These are phyloP conservation scores for Chlamydomonas applanata DNA, from an alignment of 139 green algal species.

Conservation along the genomic window DNA sequence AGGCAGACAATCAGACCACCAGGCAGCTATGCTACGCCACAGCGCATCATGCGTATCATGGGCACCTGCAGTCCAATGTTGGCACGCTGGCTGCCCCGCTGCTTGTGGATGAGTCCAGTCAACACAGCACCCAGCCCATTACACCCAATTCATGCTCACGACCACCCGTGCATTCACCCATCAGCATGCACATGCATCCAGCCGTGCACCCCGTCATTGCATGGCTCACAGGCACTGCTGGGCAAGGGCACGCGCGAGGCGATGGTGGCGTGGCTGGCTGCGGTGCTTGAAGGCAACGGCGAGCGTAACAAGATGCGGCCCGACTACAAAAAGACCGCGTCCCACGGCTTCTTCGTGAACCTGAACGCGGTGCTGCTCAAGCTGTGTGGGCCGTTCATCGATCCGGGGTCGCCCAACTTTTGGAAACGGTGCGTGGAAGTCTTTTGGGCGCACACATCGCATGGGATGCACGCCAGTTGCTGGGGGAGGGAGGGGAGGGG, in stretches of 20 bases:
- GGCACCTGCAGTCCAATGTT: too few species aligned
- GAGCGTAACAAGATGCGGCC: conserved; percentile 81
- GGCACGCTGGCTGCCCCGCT: too few species aligned
- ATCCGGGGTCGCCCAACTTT: conserved; percentile 44
- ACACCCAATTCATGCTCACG: too few species aligned
- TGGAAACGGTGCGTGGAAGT: conserved; percentile 28
- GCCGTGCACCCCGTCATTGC: not conserved
- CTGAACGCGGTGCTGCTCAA: conserved; percentile 72
- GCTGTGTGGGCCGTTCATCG: conserved; percentile 87
- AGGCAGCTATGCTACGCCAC: too few species aligned
- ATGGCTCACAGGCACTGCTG: conserved; percentile 6
- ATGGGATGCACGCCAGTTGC: too few species aligned
- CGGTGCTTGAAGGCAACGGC: conserved; percentile 70
- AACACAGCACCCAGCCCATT: too few species aligned
- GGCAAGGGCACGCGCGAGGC: conserved; percentile 61
- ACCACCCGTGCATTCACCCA: too few species aligned
- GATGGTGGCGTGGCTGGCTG: conserved; percentile 78
- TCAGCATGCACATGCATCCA: not conserved
- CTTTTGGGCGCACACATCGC: too few species aligned
- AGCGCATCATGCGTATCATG: too few species aligned
- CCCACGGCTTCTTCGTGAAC: conserved; percentile 86
- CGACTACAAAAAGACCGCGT: conserved; percentile 16
- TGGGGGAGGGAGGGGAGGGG: too few species aligned
- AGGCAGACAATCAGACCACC: too few species aligned
- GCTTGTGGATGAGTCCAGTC: too few species aligned